A percentile compares a stretch with the other conserved stretches of the same genome.
Conservation (phyloP, 1,284 basidiomycete species). For the Veloboletus limbatus region DNA sequence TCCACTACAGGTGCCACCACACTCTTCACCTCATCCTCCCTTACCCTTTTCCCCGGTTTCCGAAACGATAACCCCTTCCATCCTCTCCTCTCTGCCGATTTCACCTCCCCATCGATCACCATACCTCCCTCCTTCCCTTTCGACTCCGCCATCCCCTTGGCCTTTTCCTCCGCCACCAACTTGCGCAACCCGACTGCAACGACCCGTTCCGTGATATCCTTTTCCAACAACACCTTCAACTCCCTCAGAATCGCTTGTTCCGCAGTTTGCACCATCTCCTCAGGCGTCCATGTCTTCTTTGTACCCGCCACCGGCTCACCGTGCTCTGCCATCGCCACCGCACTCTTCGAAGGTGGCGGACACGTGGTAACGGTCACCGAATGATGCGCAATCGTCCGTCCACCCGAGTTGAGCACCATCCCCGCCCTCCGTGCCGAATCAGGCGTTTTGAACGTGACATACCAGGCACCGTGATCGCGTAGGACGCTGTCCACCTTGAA, state of each 20-base stretch:
- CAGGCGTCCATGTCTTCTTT: constrained; percentile 52
- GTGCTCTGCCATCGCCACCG: constrained; percentile 39
- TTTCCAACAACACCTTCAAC: constrained; percentile 56
- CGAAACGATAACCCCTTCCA: constrained; percentile 69
- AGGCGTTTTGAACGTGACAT: constrained; percentile 61
- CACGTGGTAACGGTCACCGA: constrained; percentile 57
- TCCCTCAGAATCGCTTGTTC: constrained; percentile 62
- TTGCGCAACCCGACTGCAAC: constrained; percentile 56
- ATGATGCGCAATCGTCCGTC: constrained; percentile 55
- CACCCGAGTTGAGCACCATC: constrained; percentile 50
- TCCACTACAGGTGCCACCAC: constrained; percentile 26
- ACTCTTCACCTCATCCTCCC: constrained; percentile 34
- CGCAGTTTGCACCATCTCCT: constrained; percentile 61
- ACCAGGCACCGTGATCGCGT: constrained; percentile 64
- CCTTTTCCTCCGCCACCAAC: constrained; percentile 50
- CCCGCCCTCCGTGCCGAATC: constrained; percentile 62
- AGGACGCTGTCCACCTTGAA: constrained; percentile 70
- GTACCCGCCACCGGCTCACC: constrained; percentile 37
- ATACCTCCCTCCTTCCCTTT: constrained; percentile 34
- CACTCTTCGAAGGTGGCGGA: constrained; percentile 45
- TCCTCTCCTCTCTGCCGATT: constrained; percentile 41
- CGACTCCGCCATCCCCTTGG: constrained; percentile 47
- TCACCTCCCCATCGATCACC: constrained; percentile 25
- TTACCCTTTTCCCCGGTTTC: constrained; percentile 51
- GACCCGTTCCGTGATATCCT: constrained; percentile 68